A percentile compares a stretch with the other conserved stretches of the same genome.
These are phyloP conservation scores for Serendipita sp. DNA, from an alignment of 768 basidiomycete genomes.

Conservation along the genomic window DNA sequence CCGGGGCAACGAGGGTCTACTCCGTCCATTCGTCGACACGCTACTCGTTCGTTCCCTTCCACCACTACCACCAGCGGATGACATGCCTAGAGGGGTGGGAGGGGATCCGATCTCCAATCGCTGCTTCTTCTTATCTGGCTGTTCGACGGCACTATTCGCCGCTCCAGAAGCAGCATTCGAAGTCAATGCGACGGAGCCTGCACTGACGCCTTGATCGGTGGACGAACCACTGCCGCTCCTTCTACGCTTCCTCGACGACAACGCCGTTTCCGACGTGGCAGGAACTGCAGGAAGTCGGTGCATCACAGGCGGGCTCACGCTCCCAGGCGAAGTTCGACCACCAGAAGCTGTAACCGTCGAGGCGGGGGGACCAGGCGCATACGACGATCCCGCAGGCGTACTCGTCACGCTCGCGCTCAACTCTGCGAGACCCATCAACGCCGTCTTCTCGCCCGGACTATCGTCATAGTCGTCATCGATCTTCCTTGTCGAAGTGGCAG, in stretches of 20 bases:
- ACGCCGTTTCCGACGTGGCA: not conserved
- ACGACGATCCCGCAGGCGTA: not conserved
- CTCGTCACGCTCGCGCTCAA: not conserved
- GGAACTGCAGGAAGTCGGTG: not conserved
- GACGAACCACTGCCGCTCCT: not conserved
- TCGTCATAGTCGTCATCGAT: slow-evolving; percentile 2
- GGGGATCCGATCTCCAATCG: not conserved
- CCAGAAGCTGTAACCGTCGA: not conserved
- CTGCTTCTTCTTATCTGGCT: slow-evolving; percentile 6
- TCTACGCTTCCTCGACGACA: not conserved
- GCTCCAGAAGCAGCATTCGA: not conserved
- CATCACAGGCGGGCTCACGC: not conserved
- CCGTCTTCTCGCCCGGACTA: not conserved
- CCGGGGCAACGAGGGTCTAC: not conserved
- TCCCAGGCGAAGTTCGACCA: not conserved
- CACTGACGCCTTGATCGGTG: not conserved
- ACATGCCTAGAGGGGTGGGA: not conserved
- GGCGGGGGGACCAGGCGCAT: not conserved
- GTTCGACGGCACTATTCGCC: not conserved
- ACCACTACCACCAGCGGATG: not conserved
- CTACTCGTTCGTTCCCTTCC: not conserved
- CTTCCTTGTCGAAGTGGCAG: not conserved
- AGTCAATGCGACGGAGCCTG: not conserved
- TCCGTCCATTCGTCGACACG: not conserved
- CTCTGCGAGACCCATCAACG: not conserved